Evolutionary conservation across 2,329 filamentous ascomycete genomes (phyloP).

Genomic region (Pseudogymnoascus sp.): DNA sequence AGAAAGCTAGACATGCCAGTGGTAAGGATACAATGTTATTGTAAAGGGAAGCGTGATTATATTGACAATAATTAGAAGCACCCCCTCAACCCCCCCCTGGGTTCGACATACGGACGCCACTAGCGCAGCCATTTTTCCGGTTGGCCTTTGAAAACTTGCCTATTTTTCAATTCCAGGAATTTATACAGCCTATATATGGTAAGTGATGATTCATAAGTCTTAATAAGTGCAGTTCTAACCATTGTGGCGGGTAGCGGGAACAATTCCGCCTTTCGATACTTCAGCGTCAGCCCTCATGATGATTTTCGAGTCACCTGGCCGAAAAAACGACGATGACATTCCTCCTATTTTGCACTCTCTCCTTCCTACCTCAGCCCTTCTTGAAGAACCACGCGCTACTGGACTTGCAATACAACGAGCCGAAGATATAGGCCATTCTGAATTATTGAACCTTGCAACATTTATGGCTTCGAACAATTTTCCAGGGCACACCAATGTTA

Average conservation of each 20-base stretch:
- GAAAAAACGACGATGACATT: background rate
- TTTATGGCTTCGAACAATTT: constrained; percentile 5
- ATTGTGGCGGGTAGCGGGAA: background rate
- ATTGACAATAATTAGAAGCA: constrained; percentile 3
- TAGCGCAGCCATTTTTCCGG: background rate
- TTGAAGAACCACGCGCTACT: background rate
- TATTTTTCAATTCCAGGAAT: background rate
- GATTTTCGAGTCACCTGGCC: background rate
- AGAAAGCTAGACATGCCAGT: background rate
- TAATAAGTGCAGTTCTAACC: background rate
- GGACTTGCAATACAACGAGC: background rate
- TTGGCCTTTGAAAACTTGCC: constrained; percentile 3
- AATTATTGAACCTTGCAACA: background rate
- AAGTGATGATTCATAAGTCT: background rate
- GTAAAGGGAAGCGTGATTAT: background rate
- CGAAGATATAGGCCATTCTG: background rate
- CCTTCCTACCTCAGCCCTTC: background rate
- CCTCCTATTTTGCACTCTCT: background rate
- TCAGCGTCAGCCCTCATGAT: background rate
- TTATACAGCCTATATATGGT: background rate
- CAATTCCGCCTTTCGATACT: background rate
- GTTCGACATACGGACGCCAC: constrained; percentile 8
- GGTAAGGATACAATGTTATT: background rate
- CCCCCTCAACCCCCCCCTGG: constrained; percentile 3
- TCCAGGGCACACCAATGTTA: background rate